Evolutionary conservation across 306 rosid genomes (phyloP), one percentile per base, ranked within the genome.

Genomic region (Ammopiptanthus mongolicus): DNA sequence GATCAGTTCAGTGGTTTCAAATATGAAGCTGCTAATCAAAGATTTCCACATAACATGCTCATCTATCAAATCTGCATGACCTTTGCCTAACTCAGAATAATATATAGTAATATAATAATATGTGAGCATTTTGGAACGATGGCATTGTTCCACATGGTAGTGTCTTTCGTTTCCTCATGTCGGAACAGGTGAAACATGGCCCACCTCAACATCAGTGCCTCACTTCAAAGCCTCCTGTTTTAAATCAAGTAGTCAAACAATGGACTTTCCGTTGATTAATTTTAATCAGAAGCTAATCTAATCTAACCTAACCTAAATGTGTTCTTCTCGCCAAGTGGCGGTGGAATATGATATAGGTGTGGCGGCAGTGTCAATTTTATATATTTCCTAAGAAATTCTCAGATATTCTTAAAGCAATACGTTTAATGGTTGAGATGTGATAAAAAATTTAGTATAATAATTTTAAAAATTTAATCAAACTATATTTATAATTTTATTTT

Each of bases 121-220:
- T n/a, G 18, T 31, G 7, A 10, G 28, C 2, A n/a, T 8, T 79
- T 22, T 66, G 3, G 48, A 69, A 81, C 86, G 82, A 74, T 41
- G 23, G 2, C 5, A 7, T 2, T 7, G 8, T 31, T 78, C 78
- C 95, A 83, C 81, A 75, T 84, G 66, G 36, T 10, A 21, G 60
- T 75, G 63, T 29, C 41, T 48, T 18, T 51, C 65, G 23, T 53
- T 64, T 52, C 81, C 71, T 41, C 80, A 47, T 91, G 93, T 67
- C 76, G 88, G 91, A 73, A 75, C 88, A 72, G 73, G 63, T 79
- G 90, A 76, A 89, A 82, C 97, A 87, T 72, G 81, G 46, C 75
- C 95, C 87, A 55, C 84, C 9, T 52, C 25, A 34, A 17, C 23
- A 22, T 41, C 13, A 41, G 4, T 15, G 4, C 8, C 5, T 18